Conservation (phyloP, 208 protist species). For the Porcisia deanei region DNA sequence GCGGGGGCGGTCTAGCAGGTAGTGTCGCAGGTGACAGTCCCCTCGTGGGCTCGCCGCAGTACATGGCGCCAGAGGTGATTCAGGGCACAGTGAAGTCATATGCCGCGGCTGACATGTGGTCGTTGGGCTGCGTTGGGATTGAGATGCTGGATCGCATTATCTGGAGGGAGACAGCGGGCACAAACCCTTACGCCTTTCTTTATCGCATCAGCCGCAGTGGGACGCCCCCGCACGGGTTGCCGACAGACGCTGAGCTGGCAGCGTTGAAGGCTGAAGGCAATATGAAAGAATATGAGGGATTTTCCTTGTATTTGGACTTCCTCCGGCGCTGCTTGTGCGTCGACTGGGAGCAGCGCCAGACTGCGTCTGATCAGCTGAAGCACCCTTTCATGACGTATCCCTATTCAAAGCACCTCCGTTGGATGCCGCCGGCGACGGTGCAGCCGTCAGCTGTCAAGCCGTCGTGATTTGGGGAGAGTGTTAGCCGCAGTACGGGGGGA, state of each 20-base stretch:
- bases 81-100: slow-evolving; percentile 27
- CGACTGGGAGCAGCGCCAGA: slow-evolving; percentile 49
- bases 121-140: slow-evolving; percentile 77
- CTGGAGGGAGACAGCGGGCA: slow-evolving; percentile 32
- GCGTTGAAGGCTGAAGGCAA: slow-evolving; percentile 20
- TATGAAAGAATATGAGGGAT: slow-evolving; percentile 33
- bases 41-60: slow-evolving; percentile 67
- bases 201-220: slow-evolving; percentile 50
- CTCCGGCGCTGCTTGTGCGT: slow-evolving; percentile 48
- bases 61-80: slow-evolving; percentile 85
- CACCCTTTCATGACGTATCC: slow-evolving; percentile 54
- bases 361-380: slow-evolving; percentile 41
- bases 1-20: not conserved
- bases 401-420: slow-evolving; percentile 51
- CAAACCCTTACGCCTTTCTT: slow-evolving; percentile 52
- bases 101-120: slow-evolving; percentile 69
- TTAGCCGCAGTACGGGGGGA: too few species aligned
- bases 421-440: slow-evolving; percentile 27
- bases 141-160: slow-evolving; percentile 73
- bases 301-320: slow-evolving; percentile 59
- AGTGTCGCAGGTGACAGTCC: slow-evolving; percentile 16
- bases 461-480: not conserved
- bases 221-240: slow-evolving; percentile 51
- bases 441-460: not conserved
- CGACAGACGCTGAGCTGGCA: slow-evolving; percentile 45